Evolutionary conservation across 2,329 filamentous ascomycete genomes (phyloP).

Genomic region (Exophiala alcalophila): DNA sequence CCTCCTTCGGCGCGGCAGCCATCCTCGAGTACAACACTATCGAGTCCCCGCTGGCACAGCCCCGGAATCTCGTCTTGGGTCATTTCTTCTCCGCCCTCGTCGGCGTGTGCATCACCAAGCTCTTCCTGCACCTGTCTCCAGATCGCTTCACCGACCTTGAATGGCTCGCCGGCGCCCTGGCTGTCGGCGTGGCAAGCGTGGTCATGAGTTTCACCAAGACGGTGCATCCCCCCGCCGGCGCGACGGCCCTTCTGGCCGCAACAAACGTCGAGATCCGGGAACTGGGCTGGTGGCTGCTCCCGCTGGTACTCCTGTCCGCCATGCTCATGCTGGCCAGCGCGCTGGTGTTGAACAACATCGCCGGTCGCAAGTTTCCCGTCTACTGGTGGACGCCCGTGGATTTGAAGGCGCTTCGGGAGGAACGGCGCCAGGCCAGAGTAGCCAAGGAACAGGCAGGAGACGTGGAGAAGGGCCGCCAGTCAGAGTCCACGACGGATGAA

Average conservation of each 20-base stretch:
- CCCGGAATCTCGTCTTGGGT: constrained; percentile 66
- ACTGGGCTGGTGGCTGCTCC: constrained; percentile 68
- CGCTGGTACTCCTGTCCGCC: constrained; percentile 60
- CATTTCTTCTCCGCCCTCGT: constrained; percentile 62
- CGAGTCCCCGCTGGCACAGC: constrained; percentile 69
- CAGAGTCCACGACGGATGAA: background rate
- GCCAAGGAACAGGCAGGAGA: constrained; percentile 2
- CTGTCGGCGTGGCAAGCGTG: constrained; percentile 61
- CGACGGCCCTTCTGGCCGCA: constrained; percentile 68
- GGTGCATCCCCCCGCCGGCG: constrained; percentile 70
- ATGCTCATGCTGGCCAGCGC: constrained; percentile 61
- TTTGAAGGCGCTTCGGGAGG: constrained; percentile 18
- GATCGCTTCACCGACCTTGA: constrained; percentile 50
- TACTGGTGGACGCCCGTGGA: constrained; percentile 56
- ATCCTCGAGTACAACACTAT: constrained; percentile 73
- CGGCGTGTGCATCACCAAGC: constrained; percentile 62
- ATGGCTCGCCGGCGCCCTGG: constrained; percentile 63
- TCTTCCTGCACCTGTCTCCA: constrained; percentile 55
- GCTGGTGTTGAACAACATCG: constrained; percentile 66
- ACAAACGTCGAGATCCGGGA: constrained; percentile 52
- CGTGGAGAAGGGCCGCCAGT: constrained; percentile 9
- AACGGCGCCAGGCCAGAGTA: constrained; percentile 6
- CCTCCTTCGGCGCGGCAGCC: constrained; percentile 70
- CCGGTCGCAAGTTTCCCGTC: constrained; percentile 58
- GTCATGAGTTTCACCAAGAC: constrained; percentile 70